A percentile compares a stretch with the other conserved stretches of the same genome.
These are phyloP conservation scores for Telfairia occidentalis DNA, from an alignment of 331 rosid species.

Conservation along the genomic window DNA sequence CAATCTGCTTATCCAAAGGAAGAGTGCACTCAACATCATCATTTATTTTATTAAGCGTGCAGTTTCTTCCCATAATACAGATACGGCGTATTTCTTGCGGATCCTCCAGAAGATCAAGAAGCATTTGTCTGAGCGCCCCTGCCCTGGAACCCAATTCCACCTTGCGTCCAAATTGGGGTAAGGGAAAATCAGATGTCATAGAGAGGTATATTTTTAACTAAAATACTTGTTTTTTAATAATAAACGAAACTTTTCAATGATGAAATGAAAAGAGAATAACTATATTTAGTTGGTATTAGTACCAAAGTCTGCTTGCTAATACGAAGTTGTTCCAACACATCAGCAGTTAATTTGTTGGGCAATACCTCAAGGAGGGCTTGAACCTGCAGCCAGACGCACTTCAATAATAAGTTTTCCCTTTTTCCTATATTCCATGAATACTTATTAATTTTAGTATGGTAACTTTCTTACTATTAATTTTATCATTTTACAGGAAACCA, in stretches of 20 bases:
- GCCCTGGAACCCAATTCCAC: constrained; percentile 96
- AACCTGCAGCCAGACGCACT: constrained; percentile 41
- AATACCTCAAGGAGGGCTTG: constrained; percentile 71
- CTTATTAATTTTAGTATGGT: no score
- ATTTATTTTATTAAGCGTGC: constrained; percentile 48
- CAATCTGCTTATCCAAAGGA: constrained; percentile 75
- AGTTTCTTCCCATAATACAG: constrained; percentile 86
- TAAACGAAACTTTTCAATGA: no score
- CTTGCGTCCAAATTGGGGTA: constrained; percentile 25
- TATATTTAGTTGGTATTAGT: no score
- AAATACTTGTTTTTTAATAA: no score
- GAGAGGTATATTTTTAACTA: constrained; percentile 4
- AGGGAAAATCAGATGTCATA: background rate
- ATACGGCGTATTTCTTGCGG: constrained; percentile 79
- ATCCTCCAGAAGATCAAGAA: constrained; percentile 92
- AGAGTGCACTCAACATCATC: constrained; percentile 51
- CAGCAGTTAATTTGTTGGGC: constrained; percentile 83
- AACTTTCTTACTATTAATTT: no score
- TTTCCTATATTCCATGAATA: no score
- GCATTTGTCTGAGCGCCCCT: constrained; percentile 89
- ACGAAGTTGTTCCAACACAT: constrained; percentile 88
- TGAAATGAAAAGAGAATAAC: no score
- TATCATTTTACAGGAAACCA: no score
- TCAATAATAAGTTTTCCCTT: background rate
- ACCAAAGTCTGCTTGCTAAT: constrained; percentile 98